These are phyloP conservation scores for Coemansia sp. DNA, from an alignment of 192 early-diverging fungal species.

Conservation along the genomic window DNA sequence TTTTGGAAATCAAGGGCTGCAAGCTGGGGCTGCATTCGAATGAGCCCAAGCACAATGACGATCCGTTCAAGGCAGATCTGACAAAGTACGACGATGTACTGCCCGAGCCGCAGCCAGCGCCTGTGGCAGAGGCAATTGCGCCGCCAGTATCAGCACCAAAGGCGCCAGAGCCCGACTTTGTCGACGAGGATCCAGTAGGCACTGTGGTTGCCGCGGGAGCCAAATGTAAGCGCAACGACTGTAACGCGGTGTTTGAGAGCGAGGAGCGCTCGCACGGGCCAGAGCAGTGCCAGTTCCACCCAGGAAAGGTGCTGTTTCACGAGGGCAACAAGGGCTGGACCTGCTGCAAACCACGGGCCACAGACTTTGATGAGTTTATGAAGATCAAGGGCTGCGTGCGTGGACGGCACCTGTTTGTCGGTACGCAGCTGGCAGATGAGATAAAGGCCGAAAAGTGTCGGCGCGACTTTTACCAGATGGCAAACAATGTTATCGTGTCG, in stretches of 20 bases:
- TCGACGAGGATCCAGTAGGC: constrained; percentile 75
- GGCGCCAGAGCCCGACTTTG: constrained; percentile 56
- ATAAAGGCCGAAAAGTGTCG: constrained; percentile 59
- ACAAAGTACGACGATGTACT: constrained; percentile 45
- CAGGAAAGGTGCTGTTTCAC: constrained; percentile 90
- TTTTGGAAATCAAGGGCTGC: constrained; percentile 88
- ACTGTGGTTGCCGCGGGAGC: constrained; percentile 70
- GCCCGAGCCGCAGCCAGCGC: constrained; percentile 12
- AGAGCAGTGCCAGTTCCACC: constrained; percentile 77
- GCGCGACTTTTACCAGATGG: constrained; percentile 95
- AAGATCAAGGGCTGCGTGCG: constrained; percentile 89
- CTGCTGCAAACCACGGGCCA: constrained; percentile 91
- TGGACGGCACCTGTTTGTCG: constrained; percentile 92
- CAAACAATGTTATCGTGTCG: constrained; percentile 76
- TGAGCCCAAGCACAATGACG: constrained; percentile 48
- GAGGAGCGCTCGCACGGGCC: constrained; percentile 49
- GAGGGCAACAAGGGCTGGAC: constrained; percentile 98
- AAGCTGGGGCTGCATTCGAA: constrained; percentile 70
- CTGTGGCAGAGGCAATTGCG: constrained; percentile 20
- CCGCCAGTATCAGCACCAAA: constrained; percentile 27
- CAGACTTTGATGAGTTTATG: constrained; percentile 98
- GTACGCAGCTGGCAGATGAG: constrained; percentile 32
- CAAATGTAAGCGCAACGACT: constrained; percentile 82
- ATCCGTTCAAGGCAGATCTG: constrained; percentile 49
- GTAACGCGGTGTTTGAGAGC: constrained; percentile 65